These are phyloP conservation scores for Chamaecyparis obtusa DNA, from an alignment of 75 land plant species.

Conservation along the genomic window DNA sequence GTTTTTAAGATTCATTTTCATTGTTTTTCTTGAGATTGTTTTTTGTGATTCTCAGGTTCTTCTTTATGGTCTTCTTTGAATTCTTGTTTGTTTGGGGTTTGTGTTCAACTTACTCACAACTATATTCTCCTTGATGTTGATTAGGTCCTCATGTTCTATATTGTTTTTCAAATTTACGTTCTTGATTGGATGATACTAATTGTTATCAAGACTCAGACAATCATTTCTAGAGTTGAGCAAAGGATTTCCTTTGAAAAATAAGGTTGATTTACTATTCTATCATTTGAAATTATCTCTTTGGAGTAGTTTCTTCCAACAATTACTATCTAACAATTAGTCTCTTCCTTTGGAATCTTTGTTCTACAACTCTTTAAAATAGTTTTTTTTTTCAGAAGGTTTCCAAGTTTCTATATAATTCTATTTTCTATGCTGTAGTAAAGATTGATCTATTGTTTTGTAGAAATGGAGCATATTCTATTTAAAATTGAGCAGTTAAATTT, in stretches of 20 bases:
- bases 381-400: no score
- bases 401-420: no score
- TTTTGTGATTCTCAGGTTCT: no score
- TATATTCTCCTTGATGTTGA: background rate
- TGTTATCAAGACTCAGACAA: background rate
- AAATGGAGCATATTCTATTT: no score
- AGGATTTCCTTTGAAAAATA: background rate
- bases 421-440: no score
- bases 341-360: no score
- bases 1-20: background rate
- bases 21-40: background rate
- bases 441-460: no score
- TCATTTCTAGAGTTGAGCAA: background rate
- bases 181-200: background rate
- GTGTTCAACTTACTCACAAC: background rate
- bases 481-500: no score
- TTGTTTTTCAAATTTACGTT: background rate
- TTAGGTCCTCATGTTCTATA: background rate
- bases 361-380: no score
- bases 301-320: background rate
- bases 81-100: background rate
- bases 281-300: background rate
- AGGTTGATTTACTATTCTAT: background rate
- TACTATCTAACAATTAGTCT: no score
- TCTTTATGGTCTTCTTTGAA: background rate